Base-by-base conservation (phyloP, 2,329 filamentous ascomycete species). In the Xylariaceae sp. region DNA sequence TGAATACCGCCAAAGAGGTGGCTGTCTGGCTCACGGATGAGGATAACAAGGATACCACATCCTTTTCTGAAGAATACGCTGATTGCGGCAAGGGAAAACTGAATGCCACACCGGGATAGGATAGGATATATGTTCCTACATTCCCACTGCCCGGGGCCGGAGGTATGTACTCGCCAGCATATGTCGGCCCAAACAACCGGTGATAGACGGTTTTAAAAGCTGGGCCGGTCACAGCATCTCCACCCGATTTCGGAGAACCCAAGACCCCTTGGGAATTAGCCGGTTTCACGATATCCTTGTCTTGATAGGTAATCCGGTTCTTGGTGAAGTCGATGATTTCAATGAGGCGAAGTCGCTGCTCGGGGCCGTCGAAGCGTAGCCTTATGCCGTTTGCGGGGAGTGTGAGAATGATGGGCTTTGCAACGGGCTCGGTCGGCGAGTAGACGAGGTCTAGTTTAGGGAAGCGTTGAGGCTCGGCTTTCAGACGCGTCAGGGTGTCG, bases 21-120 rank as follows among this genome's bases (percentile, higher is more conserved):
- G 93, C 93, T 6, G 89, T 83, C 47, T 89, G 85, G 51, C 89
- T 90, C 18, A 88, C 86, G 0, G 89, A 85, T 0, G 91, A 90
- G 0, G 91, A 92, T 16, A 98, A 81, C 40, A 97, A 77, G 0
- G 91, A 89, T 26, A 97, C 92, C 60, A 96, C 92, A 69, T 98
- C 93, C 68, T 87, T 88, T 48, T 79, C 75, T 1, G 88, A 82
- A 2, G 89, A 90, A 80, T 91, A 97, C 20, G 87, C 84, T 0
- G 89, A 86, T 55, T 84, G 78, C 48, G 87, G 82, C 26, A 98
- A 79, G 0, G 91, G 87, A 63, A 99, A 99, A 40, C 89, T 93
- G 71, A 98, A 97, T 0, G 93, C 91, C 26, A 99, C 87, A 0
- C 95, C 95, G 0, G 93, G 93, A 74, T 97, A 99, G 1, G 93